Base-by-base conservation (phyloP, 2,329 filamentous ascomycete species). In the Ophiostoma sp. region DNA sequence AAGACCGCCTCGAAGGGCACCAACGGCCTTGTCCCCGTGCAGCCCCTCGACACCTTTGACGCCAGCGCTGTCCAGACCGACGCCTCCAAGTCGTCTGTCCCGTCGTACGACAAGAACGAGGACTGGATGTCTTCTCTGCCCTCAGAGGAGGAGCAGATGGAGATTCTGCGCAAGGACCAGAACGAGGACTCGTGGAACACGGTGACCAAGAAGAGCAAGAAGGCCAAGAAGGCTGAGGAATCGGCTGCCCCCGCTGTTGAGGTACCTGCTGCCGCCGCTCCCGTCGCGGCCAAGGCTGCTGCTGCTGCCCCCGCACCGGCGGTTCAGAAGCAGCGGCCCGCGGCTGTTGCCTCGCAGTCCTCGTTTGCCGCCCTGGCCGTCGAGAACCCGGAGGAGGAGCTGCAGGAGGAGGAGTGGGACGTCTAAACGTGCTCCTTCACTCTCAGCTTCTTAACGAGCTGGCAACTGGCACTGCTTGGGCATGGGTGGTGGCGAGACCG, bases 91-190 rank as follows among this genome's bases (percentile, higher is more conserved):
- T 75, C 76, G 79, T 33, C 75, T 81, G 39, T 77, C 79, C 64
- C 74, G 77, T 68, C 81, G 82, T 73, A 59, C 39, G 73, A 75
- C 28, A 80, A 83, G 76, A 79, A 80, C 45, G 82, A 83, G 57
- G 83, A 81, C 74, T 88, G 86, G 86, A 82, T 85, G 36, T 82
- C 86, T 5, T 83, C 85, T 11, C 81, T 89, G 1, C 87, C 87
- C 2, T 89, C 88, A 0, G 88, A 90, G 79, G 88, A 91, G 80
- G 87, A 90, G 80, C 88, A 90, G 82, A 82, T 90, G 76, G 85
- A 89, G 81, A 82, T 87, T 79, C 83, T 89, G 72, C 86, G 86
- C 77, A 84, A 86, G 76, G 83, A 33, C 45, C 42, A 84, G 59
- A 85, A 17, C n/a, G 61, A 89, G 76, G 83, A 85, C 69, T 80